Evolutionary conservation across 495 filamentous ascomycete genomes (phyloP).

Genomic region (Hypomontagnella submonticulosa): DNA sequence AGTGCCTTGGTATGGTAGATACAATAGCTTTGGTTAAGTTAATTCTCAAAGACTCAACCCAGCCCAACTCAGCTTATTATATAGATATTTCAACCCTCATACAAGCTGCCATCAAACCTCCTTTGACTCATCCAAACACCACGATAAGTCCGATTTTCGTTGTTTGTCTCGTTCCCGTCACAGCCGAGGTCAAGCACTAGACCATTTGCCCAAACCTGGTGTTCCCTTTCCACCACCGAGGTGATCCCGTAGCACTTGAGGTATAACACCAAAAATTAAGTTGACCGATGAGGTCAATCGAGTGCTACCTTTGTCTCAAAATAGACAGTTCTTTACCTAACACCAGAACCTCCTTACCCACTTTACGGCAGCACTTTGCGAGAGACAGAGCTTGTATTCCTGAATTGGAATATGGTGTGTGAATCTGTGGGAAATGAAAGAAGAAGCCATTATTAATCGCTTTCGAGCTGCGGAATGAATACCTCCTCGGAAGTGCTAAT

Average conservation of each 20-base stretch:
- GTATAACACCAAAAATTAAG: no score
- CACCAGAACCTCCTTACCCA: neutral
- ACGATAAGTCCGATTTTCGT: no score
- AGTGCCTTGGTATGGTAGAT: neutral
- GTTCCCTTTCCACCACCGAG: neutral
- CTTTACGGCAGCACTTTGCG: slow-evolving; percentile 1
- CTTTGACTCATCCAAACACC: no score
- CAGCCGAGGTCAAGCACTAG: slow-evolving; percentile 4
- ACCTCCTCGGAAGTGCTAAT: slow-evolving; percentile 32
- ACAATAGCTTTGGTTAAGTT: neutral
- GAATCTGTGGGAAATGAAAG: no score
- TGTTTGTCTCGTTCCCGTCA: neutral
- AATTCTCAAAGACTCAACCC: neutral
- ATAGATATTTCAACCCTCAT: no score
- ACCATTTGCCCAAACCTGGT: neutral
- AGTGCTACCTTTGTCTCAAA: neutral
- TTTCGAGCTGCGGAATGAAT: slow-evolving; percentile 12
- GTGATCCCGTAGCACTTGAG: neutral
- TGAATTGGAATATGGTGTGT: no score
- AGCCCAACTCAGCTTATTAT: neutral
- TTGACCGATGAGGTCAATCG: neutral
- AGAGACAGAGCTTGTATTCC: no score
- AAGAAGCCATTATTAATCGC: neutral
- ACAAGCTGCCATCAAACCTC: no score
- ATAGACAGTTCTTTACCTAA: neutral